Conservation (phyloP, 2,329 filamentous ascomycete genomes). For the Sclerotinia trifoliorum region DNA sequence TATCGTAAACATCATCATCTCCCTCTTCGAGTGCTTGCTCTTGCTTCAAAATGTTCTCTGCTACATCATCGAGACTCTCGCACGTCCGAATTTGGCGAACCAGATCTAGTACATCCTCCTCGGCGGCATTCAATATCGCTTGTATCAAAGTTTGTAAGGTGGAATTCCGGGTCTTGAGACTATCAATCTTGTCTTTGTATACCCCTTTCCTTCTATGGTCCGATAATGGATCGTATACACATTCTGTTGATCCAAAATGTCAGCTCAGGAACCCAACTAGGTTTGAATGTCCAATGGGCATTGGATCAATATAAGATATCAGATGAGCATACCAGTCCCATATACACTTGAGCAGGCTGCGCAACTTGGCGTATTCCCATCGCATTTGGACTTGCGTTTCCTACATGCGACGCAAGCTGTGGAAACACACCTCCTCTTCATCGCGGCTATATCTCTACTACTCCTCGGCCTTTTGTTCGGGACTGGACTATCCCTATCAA, state of each 20-base stretch:
- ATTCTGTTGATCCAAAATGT: slow-evolving; percentile 50
- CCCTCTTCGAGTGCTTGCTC: slow-evolving; percentile 40
- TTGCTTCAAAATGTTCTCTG: slow-evolving; percentile 39
- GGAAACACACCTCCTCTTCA: slow-evolving; percentile 74
- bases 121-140: slow-evolving; percentile 85
- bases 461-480: slow-evolving; percentile 38
- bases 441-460: slow-evolving; percentile 36
- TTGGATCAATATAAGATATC: neutral
- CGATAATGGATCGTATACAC: slow-evolving; percentile 92
- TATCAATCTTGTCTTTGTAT: slow-evolving; percentile 90
- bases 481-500: slow-evolving; percentile 14
- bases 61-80: slow-evolving; percentile 51
- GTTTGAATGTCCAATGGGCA: neutral
- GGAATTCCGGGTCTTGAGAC: slow-evolving; percentile 78
- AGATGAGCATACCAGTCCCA: slow-evolving; percentile 52
- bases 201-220: slow-evolving; percentile 96
- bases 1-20: slow-evolving; percentile 46
- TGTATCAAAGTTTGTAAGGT: slow-evolving; percentile 92
- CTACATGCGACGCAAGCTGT: slow-evolving; percentile 82
- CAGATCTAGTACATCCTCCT: slow-evolving; percentile 78
- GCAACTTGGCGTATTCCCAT: slow-evolving; percentile 86
- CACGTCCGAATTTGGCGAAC: slow-evolving; percentile 87
- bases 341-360: slow-evolving; percentile 97
- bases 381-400: slow-evolving; percentile 82
- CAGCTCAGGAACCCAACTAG: slow-evolving; percentile 9